Evolutionary conservation across 495 filamentous ascomycete species (phyloP), one percentile per base, ranked within the genome.

Genomic region (Talaromyces adpressus): DNA sequence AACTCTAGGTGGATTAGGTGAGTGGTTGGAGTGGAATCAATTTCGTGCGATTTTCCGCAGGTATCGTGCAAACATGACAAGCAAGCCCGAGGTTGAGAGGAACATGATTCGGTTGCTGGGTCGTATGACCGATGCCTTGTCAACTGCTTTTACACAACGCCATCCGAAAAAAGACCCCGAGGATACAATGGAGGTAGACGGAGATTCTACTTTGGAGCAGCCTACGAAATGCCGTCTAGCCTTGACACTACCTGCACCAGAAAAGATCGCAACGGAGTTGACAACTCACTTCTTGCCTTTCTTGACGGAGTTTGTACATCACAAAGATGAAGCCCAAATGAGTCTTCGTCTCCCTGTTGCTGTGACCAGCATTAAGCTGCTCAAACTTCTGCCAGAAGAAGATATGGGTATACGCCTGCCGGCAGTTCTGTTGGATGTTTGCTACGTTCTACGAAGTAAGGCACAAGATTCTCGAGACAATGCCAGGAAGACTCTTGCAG

Each of bases 321-420:
- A 93, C 68, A 98, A 97, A 75, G 90, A 98, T 62, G 92, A 97
- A 73, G 85, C 91, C 1, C 90, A 89, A 18, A 94, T 98, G 75
- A 94, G 92, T 75, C 82, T 93, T 58, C 90, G 94, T 66, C 86
- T 95, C 59, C 92, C 92, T 2, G 88, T 96, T 25, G 91, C 93
- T 2, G 82, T 97, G 52, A 90, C 92, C 18, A 82, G 90, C 56
- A 88, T 93, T 65, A 97, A 96, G 72, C 82, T 96, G 32, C 75
- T 98, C 22, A 88, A 88, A 53, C 76, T 96, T 22, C 82, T 99
- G 36, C 89, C 93, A 9, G 79, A 84, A 59, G 75, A 86, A 30
- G 84, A 89, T 18, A 78, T 97, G 68, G 79, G 85, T 41, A 82
- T 86, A 58, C 86, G 86, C 62, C 78, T 99, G 25, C 91, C 93